phyloP scores from a whole-genome alignment of 352 stramenopile genomes.

The Globisporangium cylindrosporum region DNA sequence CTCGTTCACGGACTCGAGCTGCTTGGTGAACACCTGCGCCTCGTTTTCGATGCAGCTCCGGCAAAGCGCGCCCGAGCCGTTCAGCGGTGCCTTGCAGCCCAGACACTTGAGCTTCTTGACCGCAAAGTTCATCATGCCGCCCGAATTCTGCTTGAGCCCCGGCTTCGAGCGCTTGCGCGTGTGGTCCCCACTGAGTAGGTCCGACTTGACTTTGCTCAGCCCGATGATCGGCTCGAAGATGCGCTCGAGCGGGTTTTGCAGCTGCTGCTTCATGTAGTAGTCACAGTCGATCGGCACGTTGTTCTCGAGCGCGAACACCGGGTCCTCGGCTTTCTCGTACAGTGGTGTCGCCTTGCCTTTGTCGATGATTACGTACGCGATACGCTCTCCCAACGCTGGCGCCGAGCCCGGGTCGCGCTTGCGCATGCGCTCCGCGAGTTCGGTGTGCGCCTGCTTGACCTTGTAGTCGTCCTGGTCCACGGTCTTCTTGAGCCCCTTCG shows the following conservation, averaged over 20 bases:
- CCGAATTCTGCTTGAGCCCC: constrained; percentile 93
- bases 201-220: constrained; percentile 88
- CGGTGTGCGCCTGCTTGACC: constrained; percentile 98
- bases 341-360: constrained; percentile 94
- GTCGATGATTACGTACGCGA: constrained; percentile 99
- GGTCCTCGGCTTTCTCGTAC: constrained; percentile 98
- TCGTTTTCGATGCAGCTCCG: constrained; percentile 93
- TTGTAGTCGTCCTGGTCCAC: constrained; percentile 98
- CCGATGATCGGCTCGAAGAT: constrained; percentile 99
- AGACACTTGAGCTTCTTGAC: constrained; percentile 98
- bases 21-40: constrained; percentile 94
- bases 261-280: constrained; percentile 99
- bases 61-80: constrained; percentile 90
- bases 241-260: constrained; percentile 96
- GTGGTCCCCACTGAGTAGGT: constrained; percentile 96
- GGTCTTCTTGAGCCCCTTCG: constrained; percentile 98
- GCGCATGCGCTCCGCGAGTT: constrained; percentile 98
- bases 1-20: constrained; percentile 91
- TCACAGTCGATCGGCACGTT: constrained; percentile 98
- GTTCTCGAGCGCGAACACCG: constrained; percentile 98
- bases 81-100: constrained; percentile 95
- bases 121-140: constrained; percentile 99
- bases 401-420: constrained; percentile 97
- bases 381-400: constrained; percentile 97
- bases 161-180: constrained; percentile 97